Conservation (phyloP, 768 basidiomycete species). For the Sistotremastrum suecicum region DNA sequence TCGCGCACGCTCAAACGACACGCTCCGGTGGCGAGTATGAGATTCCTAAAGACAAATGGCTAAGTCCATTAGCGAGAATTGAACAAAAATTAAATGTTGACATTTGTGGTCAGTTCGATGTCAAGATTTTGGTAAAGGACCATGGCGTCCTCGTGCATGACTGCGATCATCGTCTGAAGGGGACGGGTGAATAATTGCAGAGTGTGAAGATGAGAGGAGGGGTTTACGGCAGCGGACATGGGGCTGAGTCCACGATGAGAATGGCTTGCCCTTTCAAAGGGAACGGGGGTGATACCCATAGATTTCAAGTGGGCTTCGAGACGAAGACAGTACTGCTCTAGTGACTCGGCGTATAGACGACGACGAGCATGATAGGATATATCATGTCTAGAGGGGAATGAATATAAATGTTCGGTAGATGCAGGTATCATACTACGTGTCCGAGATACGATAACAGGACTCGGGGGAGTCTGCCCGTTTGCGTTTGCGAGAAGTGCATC, state of each 20-base stretch:
- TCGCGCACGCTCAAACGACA: too few species aligned
- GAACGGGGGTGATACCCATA: slow-evolving; percentile 30
- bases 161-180: too few species aligned
- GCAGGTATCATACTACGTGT: neutral
- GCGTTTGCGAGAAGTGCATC: neutral
- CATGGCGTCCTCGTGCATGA: too few species aligned
- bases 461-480: neutral
- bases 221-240: too few species aligned
- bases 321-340: slow-evolving; percentile 57
- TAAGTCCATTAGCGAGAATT: too few species aligned
- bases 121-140: too few species aligned
- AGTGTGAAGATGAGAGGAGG: too few species aligned
- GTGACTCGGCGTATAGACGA: slow-evolving; percentile 54
- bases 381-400: neutral
- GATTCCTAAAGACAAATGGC: too few species aligned
- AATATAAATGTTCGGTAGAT: neutral
- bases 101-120: too few species aligned
- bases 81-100: too few species aligned
- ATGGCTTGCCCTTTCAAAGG: slow-evolving; percentile 32
- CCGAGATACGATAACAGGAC: neutral
- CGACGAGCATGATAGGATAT: slow-evolving; percentile 74
- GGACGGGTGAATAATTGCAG: too few species aligned
- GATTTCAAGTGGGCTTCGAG: slow-evolving; percentile 47
- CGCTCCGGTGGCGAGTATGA: too few species aligned
- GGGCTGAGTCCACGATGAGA: slow-evolving; percentile 36